phyloP scores from a whole-genome alignment of 768 basidiomycete species.

The Cytidiella melzeri region DNA sequence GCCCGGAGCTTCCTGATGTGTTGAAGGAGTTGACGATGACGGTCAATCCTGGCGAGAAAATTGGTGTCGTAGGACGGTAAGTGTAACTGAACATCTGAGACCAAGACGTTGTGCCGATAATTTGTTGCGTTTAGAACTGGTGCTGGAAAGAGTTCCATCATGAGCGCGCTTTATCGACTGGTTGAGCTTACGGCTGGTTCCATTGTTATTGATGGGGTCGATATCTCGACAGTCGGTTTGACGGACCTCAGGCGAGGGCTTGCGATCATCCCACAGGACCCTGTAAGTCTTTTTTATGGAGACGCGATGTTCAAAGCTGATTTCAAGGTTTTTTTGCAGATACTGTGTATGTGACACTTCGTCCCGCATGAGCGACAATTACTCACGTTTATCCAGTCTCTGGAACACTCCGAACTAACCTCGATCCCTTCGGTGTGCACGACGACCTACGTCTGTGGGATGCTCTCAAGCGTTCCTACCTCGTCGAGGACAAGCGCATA shows the following conservation, averaged over 20 bases:
- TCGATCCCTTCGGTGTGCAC: conserved; percentile 82
- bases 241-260: conserved; percentile 60
- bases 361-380: conserved; percentile 1
- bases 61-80: conserved; percentile 78
- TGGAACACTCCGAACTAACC: conserved; percentile 78
- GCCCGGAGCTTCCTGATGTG: conserved; percentile 83
- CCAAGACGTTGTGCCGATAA: background rate
- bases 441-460: conserved; percentile 85
- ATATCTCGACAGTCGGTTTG: conserved; percentile 77
- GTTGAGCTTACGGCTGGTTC: conserved; percentile 74
- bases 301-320: background rate
- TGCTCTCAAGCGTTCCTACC: conserved; percentile 77
- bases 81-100: background rate
- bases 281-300: conserved; percentile 38
- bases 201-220: conserved; percentile 77
- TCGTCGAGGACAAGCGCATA: conserved; percentile 50
- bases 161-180: conserved; percentile 82
- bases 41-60: conserved; percentile 75
- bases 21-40: conserved; percentile 76
- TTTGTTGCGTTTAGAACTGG: conserved; percentile 44
- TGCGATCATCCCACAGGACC: conserved; percentile 82
- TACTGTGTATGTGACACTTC: conserved; percentile 37
- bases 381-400: conserved; percentile 42
- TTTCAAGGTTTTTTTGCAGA: conserved; percentile 22
- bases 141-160: conserved; percentile 85